Base-by-base conservation (phyloP, 2,329 filamentous ascomycete genomes). In the Didymella sp. region DNA sequence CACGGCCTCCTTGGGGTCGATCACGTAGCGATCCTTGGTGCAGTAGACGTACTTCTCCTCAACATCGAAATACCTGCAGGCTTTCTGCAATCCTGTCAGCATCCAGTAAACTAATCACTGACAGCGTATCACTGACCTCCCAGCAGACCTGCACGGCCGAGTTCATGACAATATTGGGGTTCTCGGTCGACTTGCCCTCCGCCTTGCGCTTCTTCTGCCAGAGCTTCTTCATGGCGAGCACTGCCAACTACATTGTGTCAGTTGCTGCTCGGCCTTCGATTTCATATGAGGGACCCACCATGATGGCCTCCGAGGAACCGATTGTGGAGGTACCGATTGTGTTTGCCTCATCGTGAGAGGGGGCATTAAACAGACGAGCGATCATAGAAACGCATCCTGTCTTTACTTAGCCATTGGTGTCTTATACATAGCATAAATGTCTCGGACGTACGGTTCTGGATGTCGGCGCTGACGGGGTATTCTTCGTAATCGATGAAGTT, bases 81-180 rank as follows among this genome's bases (percentile, higher is more conserved):
- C 80, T 81, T 97, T 97, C 77, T 67, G 22, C 13, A 25, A 24
- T 13, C 38, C 21, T 7, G 38, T 41, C 38, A 41, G 22, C n/a
- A n/a, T 25, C 22, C 21, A 40, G 1, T n/a, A 11, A 4, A n/a
- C n/a, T 31, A 11, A 31, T 7, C 4, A 12, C 4, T 31, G 7
- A 31, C 8, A 4, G 30, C 7, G 7, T 13, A 12, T 8, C 5
- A 41, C 56, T 52, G 2, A 66, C 63, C 58, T 97, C 92, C 93
- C 93, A 97, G 83, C 92, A 96, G 37, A 97, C 94, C 79, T 98
- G 94, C 2, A 97, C 94, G 28, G 94, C 93, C 24, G 91, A 92
- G 69, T 91, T 95, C 94, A 98, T 97, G 81, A 98, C 81, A 60
- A 98, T 89, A 79, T 98, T 98, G 52, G 94, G 94, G 41, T 85